Evolutionary conservation across 179 eudicot species (phyloP).

Genomic region (Beta lomatogona): DNA sequence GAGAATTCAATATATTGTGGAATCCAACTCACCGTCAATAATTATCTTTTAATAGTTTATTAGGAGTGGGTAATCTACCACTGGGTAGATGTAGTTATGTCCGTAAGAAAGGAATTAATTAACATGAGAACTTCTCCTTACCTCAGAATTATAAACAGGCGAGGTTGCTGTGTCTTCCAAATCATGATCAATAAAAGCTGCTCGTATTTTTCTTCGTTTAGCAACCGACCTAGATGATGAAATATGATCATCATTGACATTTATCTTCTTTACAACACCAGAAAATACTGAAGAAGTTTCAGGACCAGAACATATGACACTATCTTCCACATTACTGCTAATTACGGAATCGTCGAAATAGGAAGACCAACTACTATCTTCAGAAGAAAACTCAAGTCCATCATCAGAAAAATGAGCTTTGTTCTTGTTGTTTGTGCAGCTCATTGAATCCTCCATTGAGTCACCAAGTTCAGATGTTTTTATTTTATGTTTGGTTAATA

Average conservation of each 20-base stretch:
- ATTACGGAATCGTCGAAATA: conserved; percentile 15
- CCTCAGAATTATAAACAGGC: conserved; percentile 32
- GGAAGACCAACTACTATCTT: conserved; percentile 41
- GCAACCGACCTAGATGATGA: conserved; percentile 21
- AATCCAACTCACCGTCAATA: too few species aligned
- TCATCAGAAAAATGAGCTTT: conserved; percentile 2
- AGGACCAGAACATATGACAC: conserved; percentile 12
- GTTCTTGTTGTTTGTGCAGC: conserved; percentile 31
- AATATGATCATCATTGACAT: background rate
- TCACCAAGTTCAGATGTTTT: conserved; percentile 7
- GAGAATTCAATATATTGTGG: too few species aligned
- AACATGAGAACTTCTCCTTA: conserved; percentile 13
- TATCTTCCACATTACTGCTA: conserved; percentile 3
- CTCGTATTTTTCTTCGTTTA: conserved; percentile 27
- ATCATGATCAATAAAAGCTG: conserved; percentile 33
- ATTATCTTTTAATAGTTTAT: too few species aligned
- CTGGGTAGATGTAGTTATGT: too few species aligned
- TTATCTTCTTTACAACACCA: conserved; percentile 5
- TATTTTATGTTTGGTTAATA: conserved; percentile 14
- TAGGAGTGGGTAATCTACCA: too few species aligned
- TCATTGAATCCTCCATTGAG: conserved; percentile 35
- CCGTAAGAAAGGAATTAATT: background rate
- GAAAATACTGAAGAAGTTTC: conserved; percentile 27
- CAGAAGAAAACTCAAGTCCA: conserved; percentile 5
- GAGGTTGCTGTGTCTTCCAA: conserved; percentile 48